Base-by-base conservation (phyloP, 805 yeast genomes). In the Candida adriatica region DNA sequence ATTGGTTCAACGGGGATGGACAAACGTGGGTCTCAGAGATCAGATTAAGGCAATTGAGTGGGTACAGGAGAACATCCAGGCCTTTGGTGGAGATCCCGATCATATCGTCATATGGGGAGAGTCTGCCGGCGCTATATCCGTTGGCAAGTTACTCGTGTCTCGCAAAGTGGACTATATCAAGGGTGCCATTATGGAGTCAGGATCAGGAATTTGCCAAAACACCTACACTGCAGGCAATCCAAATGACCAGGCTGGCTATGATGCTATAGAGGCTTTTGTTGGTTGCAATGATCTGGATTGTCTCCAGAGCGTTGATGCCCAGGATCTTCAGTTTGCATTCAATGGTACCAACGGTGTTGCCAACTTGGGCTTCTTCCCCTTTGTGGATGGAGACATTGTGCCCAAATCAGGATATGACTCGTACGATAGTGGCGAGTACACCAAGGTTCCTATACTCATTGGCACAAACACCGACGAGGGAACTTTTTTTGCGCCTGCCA, bases 41-140 rank as follows among this genome's bases (percentile, higher is more conserved):
- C 63, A 56, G 31, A 41, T 58, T 11, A 27, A 33, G 13, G 66
- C 62, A 3, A 39, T 59, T 17, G 43, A 50, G 13, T 62, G 68
- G 68, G 48, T 53, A n/a, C 35, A 46, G 23, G 46, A 50, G 22
- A 51, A 61, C 39, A 61, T 61, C 30, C 41, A 26, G 9, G 27
- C 33, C 21, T 61, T 62, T 40, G 66, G 66, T 9, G 67, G 68
- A 16, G 48, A 62, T 33, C 51, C 58, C 2, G 38, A 45, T 16
- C 42, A 39, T 32, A 51, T 62, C n/a, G 58, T 64, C 2, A 42
- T 62, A 10, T 46, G 55, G 40, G 67, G 68, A 8, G 58, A 57
- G 38, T 43, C 54, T 27, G 65, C 68, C 8, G 68, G 67, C 16
- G 63, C 49, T 2, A 32, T 34, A 18, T 28, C 43, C 13, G 42